phyloP scores from a whole-genome alignment of 768 basidiomycete species.

The Lentinula guzmanii region DNA sequence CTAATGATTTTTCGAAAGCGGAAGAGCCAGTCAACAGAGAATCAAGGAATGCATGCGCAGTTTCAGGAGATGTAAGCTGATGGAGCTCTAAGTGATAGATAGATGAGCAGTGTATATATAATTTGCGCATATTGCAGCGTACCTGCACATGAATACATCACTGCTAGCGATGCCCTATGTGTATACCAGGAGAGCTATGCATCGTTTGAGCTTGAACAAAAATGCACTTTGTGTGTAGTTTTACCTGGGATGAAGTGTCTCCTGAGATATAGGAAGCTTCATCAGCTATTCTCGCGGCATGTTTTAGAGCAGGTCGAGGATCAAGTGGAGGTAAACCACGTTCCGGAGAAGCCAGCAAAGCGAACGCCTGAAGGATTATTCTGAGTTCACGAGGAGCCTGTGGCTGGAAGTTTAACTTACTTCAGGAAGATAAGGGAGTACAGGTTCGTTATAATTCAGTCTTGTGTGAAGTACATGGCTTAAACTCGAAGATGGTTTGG shows the following conservation, averaged over 20 bases:
- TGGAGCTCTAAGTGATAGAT: conserved; percentile 54
- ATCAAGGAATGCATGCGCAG: conserved; percentile 62
- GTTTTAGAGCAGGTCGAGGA: conserved; percentile 52
- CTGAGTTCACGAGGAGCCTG: not conserved
- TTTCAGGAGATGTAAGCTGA: conserved; percentile 71
- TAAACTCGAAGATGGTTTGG: conserved; percentile 24
- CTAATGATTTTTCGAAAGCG: conserved; percentile 36
- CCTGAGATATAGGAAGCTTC: conserved; percentile 58
- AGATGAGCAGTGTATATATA: not conserved
- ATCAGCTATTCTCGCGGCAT: conserved; percentile 58
- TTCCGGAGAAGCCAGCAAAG: conserved; percentile 53
- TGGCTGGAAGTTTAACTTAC: conserved; percentile 28
- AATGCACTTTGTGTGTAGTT: conserved; percentile 12
- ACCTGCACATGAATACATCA: conserved; percentile 72
- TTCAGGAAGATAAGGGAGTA: conserved; percentile 60
- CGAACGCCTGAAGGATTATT: conserved; percentile 54
- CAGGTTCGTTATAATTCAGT: conserved; percentile 62
- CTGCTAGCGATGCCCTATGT: conserved; percentile 56
- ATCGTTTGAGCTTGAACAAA: not conserved
- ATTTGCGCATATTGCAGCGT: conserved; percentile 6
- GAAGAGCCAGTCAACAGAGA: conserved; percentile 49
- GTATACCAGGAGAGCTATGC: conserved; percentile 69
- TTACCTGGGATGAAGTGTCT: conserved; percentile 54
- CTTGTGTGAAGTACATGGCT: conserved; percentile 50
- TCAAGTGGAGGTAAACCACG: conserved; percentile 48